Percentiles rank a stretch among this genome's conserved stretches.
These are phyloP conservation scores for Azolla pinnata DNA, from an alignment of 75 land plant species.

Conservation along the genomic window DNA sequence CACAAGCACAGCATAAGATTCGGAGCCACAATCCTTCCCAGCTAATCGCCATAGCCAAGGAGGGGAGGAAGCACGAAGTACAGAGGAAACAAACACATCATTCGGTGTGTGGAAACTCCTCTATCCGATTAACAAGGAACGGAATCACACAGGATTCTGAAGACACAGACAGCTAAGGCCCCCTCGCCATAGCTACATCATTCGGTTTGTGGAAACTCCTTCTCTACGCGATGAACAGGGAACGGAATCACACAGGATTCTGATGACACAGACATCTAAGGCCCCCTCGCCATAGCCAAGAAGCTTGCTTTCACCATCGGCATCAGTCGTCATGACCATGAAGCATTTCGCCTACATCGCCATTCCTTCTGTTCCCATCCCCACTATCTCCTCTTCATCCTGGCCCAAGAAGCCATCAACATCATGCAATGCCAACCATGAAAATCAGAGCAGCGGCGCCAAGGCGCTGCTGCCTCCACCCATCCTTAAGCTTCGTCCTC, in stretches of 20 bases:
- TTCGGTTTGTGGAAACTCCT: background rate
- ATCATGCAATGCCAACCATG: background rate
- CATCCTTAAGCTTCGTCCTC: too few relatives aligned
- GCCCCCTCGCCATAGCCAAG: background rate
- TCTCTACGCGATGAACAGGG: background rate
- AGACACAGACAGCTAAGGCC: background rate
- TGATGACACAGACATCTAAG: background rate
- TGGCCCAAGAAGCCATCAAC: constrained; percentile 4
- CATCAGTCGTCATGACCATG: background rate
- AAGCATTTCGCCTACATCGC: constrained; percentile 22
- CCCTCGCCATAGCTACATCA: background rate
- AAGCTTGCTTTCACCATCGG: background rate
- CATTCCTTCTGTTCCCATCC: constrained; percentile 23
- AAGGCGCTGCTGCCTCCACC: background rate
- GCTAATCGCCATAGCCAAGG: too few relatives aligned
- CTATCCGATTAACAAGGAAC: background rate
- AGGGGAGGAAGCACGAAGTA: too few relatives aligned
- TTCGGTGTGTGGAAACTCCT: background rate
- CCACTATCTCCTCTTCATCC: constrained; percentile 12
- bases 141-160: background rate
- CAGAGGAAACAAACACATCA: too few relatives aligned
- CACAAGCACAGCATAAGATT: too few relatives aligned
- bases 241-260: background rate
- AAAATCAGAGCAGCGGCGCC: background rate
- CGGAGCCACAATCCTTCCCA: too few relatives aligned